phyloP scores from a whole-genome alignment of 164 flowering plant genomes.

The Saururus chinensis region DNA sequence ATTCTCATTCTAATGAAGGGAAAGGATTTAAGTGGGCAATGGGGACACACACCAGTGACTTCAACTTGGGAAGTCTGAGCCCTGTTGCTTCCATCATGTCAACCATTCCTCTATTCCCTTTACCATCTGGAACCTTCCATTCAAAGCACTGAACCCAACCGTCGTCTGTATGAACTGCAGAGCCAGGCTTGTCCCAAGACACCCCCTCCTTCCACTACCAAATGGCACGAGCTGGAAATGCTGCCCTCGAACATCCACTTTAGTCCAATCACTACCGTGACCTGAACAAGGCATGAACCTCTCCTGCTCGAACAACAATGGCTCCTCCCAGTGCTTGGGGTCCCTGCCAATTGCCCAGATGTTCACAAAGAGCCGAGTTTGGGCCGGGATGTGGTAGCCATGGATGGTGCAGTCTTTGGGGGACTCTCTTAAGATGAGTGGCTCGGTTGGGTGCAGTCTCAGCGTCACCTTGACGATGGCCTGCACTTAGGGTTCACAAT shows the following conservation, averaged over 20 bases:
- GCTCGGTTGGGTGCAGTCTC: slow-evolving; percentile 49
- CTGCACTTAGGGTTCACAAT: slow-evolving; percentile 29
- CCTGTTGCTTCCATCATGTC: slow-evolving; percentile 34
- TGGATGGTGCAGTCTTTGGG: slow-evolving; percentile 22
- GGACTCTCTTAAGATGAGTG: slow-evolving; percentile 28
- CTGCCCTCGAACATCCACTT: too few relatives aligned
- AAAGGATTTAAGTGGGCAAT: slow-evolving; percentile 8
- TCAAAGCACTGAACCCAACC: slow-evolving; percentile 47
- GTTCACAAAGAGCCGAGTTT: too few relatives aligned
- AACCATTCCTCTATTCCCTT: slow-evolving; percentile 3
- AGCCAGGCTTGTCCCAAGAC: slow-evolving; percentile 37
- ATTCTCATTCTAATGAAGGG: slow-evolving; percentile 2
- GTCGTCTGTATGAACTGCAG: slow-evolving; percentile 19
- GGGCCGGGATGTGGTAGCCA: too few relatives aligned
- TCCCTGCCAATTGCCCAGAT: too few relatives aligned
- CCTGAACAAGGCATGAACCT: too few relatives aligned
- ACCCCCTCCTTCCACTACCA: slow-evolving; percentile 46
- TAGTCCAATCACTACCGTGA: too few relatives aligned
- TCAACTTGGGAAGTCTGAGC: slow-evolving; percentile 25
- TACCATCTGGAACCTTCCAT: too few relatives aligned
- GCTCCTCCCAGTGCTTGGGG: too few relatives aligned
- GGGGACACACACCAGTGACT: slow-evolving; percentile 17
- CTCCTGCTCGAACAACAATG: too few relatives aligned
- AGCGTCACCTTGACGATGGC: slow-evolving; percentile 45
- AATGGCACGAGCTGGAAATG: too few relatives aligned